Base-by-base conservation (phyloP, 2,329 filamentous ascomycete species). In the Diaporthe velutina region DNA sequence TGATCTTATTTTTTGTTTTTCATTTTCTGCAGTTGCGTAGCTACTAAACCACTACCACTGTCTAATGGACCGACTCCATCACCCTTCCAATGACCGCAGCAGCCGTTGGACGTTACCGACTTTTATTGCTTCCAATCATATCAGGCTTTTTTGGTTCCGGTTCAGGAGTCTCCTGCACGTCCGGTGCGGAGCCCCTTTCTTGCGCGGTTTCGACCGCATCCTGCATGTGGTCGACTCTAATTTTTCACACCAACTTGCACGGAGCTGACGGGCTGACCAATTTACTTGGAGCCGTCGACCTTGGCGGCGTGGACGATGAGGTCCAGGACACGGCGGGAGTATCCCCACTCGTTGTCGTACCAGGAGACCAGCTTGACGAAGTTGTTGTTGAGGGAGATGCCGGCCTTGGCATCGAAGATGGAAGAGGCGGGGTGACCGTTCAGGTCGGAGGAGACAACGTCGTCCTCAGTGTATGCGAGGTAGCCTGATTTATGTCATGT, bases 271-370 rank as follows among this genome's bases (percentile, higher is more conserved):
- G 38, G 10, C 28, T 55, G 28, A 15, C 28, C 42, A 42, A 33
- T 71, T 84, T 87, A 89, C 81, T 90, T 87, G 84, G 85, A 83
- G 82, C 83, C 90, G 82, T 96, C 94, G 79, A 93, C 92, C 90
- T 94, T 94, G 86, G 93, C 89, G 82, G 96, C 90, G 90, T 95
- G 93, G 87, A 90, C 89, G 85, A 91, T 84, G 82, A 97, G 93
- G 88, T 97, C 94, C 80, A 96, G 89, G 83, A 96, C 94, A 92
- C 94, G 97, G 90, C 96, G 96, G 87, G 94, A 97, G 94, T 99
- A 98, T 84, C 96, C 97, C 95, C 96, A 98, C 92, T 98, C 96
- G 91, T 98, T 98, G 91, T 98, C 95, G 89, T 98, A 98, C 97
- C 96, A 98, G 83, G 93, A 93, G 85, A 98, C 94, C 78, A 99